Evolutionary conservation across 176 grass and related monocot species (phyloP).

Genomic region (Typha latifolia): DNA sequence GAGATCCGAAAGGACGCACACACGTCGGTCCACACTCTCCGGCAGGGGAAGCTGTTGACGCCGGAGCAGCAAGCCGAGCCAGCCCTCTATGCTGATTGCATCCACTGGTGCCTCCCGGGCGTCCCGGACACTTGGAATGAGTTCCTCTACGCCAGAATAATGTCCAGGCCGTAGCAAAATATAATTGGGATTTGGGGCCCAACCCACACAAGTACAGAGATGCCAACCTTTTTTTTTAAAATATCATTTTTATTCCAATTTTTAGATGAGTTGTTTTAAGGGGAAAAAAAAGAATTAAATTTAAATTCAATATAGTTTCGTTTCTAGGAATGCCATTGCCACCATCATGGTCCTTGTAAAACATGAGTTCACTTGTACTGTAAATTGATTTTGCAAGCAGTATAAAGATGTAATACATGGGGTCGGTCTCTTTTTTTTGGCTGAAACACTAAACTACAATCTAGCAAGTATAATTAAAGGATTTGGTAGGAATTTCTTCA

Average conservation of each 20-base stretch:
- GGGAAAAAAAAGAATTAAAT: not conserved
- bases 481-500: too few relatives aligned
- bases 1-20: conserved; percentile 85
- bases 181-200: too few relatives aligned
- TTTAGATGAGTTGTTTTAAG: not conserved
- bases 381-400: too few relatives aligned
- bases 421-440: too few relatives aligned
- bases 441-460: too few relatives aligned
- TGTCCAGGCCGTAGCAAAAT: conserved; percentile 11
- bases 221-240: not conserved
- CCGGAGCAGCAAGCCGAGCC: conserved; percentile 57
- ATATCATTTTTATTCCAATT: not conserved
- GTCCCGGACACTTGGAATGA: conserved; percentile 67
- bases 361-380: too few relatives aligned
- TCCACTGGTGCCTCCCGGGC: conserved; percentile 82
- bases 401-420: too few relatives aligned
- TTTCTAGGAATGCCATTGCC: not conserved
- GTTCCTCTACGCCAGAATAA: conserved; percentile 53
- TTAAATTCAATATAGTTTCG: not conserved
- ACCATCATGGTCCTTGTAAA: too few relatives aligned
- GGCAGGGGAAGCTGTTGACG: conserved; percentile 76
- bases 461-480: too few relatives aligned
- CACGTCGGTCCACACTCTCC: conserved; percentile 76
- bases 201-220: not conserved
- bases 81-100: conserved; percentile 65